phyloP scores from a whole-genome alignment of 306 rosid species.

The Lathyrus oleraceus region DNA sequence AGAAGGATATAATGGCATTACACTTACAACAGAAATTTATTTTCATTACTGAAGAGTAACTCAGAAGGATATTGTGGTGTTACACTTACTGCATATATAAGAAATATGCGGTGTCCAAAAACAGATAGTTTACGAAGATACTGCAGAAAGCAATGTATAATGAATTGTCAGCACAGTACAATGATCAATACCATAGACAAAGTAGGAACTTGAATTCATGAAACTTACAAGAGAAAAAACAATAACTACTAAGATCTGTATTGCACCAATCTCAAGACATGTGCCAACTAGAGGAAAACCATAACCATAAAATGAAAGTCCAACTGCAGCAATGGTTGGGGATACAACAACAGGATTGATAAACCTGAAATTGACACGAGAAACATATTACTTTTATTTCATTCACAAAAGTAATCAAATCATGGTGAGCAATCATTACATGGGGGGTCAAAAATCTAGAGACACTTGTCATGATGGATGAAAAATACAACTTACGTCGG shows the following conservation, averaged over 20 bases:
- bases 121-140: conserved; percentile 92
- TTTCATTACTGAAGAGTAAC: conserved; percentile 15
- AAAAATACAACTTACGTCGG: conserved; percentile 4
- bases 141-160: conserved; percentile 50
- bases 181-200: not conserved
- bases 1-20: too few relatives aligned
- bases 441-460: not conserved
- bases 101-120: conserved; percentile 90
- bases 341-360: conserved; percentile 97
- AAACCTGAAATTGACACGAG: conserved; percentile 65
- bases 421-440: not conserved
- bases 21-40: conserved; percentile 17
- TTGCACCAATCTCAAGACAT: conserved; percentile 93
- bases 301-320: conserved; percentile 93
- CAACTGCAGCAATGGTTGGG: conserved; percentile 99
- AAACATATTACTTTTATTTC: conserved; percentile 5
- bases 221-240: conserved; percentile 90
- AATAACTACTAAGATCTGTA: conserved; percentile 82
- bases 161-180: conserved; percentile 19
- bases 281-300: conserved; percentile 91
- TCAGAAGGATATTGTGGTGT: not conserved
- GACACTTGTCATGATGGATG: not conserved
- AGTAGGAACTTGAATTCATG: conserved; percentile 21
- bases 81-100: conserved; percentile 87
- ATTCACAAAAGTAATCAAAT: conserved; percentile 14